These are phyloP conservation scores for Rhizopogon vesiculosus DNA, from an alignment of 768 basidiomycete species.

Conservation along the genomic window DNA sequence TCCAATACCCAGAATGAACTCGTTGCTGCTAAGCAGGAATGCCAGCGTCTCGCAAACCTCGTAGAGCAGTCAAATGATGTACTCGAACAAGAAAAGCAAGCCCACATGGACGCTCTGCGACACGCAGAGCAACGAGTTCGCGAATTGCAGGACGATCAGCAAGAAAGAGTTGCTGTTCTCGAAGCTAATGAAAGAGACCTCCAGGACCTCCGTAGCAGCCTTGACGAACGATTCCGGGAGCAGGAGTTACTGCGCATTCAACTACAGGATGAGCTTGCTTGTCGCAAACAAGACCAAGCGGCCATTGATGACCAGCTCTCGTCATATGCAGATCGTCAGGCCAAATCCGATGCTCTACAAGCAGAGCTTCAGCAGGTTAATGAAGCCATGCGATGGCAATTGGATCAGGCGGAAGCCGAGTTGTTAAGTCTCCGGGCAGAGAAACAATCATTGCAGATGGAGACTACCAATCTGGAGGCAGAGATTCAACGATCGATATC, in stretches of 20 bases:
- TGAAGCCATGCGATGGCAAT: conserved; percentile 28
- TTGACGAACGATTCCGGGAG: conserved; percentile 34
- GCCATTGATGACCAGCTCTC: conserved; percentile 18
- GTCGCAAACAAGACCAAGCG: conserved; percentile 28
- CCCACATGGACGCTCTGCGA: conserved; percentile 27
- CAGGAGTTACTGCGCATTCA: conserved; percentile 28
- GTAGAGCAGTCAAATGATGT: conserved; percentile 21
- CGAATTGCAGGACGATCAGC: conserved; percentile 24
- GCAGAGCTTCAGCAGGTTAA: conserved; percentile 34
- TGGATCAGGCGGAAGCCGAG: conserved; percentile 36
- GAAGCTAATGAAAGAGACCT: conserved; percentile 30
- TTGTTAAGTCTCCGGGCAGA: conserved; percentile 42
- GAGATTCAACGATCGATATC: conserved; percentile 64
- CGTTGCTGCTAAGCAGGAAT: conserved; percentile 16
- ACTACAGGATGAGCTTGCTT: conserved; percentile 35
- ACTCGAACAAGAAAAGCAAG: conserved; percentile 17
- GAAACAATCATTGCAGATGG: conserved; percentile 45
- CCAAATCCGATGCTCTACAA: conserved; percentile 29
- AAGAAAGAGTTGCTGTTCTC: conserved; percentile 15
- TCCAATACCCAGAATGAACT: conserved; percentile 18
- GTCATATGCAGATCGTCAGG: conserved; percentile 19
- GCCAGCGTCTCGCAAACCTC: conserved; percentile 20
- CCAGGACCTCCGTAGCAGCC: conserved; percentile 31
- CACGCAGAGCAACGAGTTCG: conserved; percentile 15
- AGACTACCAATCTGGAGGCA: conserved; percentile 56